Evolutionary conservation across 805 yeast genomes (phyloP).

Genomic region (Cyberlindnera samutprakarnensis): DNA sequence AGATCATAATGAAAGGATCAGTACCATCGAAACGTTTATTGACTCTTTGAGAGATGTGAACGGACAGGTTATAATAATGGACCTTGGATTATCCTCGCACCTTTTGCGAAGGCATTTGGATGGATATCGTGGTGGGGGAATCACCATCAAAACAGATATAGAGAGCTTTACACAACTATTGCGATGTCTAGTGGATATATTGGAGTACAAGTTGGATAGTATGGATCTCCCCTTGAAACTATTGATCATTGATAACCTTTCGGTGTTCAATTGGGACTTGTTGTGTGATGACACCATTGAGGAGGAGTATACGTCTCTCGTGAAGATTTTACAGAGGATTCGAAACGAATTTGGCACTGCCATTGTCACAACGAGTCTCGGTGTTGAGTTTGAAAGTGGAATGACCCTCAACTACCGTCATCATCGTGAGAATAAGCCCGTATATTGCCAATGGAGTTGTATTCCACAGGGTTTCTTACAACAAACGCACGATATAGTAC

Average conservation of each 20-base stretch:
- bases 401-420: not conserved
- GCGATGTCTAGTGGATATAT: not conserved
- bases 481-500: no score
- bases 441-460: no score
- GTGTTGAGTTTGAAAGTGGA: conserved; percentile 4
- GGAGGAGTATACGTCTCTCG: conserved; percentile 3
- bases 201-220: not conserved
- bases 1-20: no score
- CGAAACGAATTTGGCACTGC: conserved; percentile 2
- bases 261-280: conserved; percentile 2
- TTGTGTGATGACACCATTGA: not conserved
- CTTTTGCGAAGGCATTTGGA: no score
- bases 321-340: not conserved
- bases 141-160: no score
- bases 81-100: no score
- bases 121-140: no score
- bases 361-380: conserved; percentile 7
- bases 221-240: not conserved
- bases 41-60: no score
- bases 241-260: conserved; percentile 9
- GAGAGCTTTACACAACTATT: not conserved
- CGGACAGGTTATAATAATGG: no score
- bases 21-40: no score
- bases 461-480: no score
- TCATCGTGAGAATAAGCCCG: no score